Evolutionary conservation across 1,284 basidiomycete species (phyloP), one percentile per base, ranked within the genome.

Genomic region (Golubevia sp.): DNA sequence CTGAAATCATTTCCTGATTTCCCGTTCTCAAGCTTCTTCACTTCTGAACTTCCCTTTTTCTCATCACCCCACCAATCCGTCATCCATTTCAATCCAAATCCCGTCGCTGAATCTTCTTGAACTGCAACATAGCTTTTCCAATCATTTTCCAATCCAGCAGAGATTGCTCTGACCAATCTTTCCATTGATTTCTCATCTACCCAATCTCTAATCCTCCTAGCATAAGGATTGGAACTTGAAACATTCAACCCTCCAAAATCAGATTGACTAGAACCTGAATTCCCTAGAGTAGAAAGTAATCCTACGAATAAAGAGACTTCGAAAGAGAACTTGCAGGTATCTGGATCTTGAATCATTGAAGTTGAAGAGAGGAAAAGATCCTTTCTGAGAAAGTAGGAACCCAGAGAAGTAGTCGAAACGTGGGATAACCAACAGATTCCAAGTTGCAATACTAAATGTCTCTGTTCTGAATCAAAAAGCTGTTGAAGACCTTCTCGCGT

Each of bases 351-450:
- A 38, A 63, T 66, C 58, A 67, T 75, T 27, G 63, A 58, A 57
- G 68, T 73, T 25, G 61, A 65, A 7, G 74, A 68, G 30, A 70
- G 59, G 30, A 77, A 77, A 20, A 80, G 66, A 49, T 80, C 77
- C 30, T 77, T 67, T 21, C 76, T 70, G 11, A 78, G 59, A 44
- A 79, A 75, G 64, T 80, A 80, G 56, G 77, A 72, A 6, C 68
- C 67, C 18, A 80, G 59, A 7, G 76, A 73, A 3, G 77, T 76
- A 26, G 68, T 62, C 0, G 71, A 68, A 4, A 69, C 64, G 34
- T 67, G 68, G 1, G 76, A 71, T 6, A 77, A 57, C 68, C 73
- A 71, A 15, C 78, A 61, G 3, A 80, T 59, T 1, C 72, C 76
- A 5, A 80, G 67, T 24, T 69, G 68, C 8, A 78, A 64, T 1